Base-by-base conservation (phyloP, 495 filamentous ascomycete genomes). In the Tuber indicum region DNA sequence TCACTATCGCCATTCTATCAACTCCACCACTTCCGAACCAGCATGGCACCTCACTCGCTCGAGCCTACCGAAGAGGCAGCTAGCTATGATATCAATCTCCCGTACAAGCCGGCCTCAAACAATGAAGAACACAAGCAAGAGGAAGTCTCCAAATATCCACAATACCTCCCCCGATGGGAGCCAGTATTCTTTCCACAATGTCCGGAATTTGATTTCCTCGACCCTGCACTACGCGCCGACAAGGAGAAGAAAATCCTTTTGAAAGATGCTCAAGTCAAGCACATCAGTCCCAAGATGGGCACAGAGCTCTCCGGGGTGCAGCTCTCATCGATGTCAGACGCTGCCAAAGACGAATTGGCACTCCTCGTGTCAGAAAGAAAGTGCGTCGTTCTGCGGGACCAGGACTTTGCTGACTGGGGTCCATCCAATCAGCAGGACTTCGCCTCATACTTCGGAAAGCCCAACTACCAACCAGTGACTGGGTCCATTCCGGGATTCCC, bases 11-110 rank as follows among this genome's bases (percentile, higher is more conserved):
- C 66, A 73, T 49, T 42, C 2, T 26, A 76, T 39, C 45, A 79
- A 71, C 43, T 42, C 32, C 0, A 58, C 23, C 26, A 36, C 58
- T 14, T 19, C 23, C 36, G 23, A 75, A 73, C 42, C 66, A 82
- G 58, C 72, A 82, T 82, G 81, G 81, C 81, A 58, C 81, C 81
- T 80, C 81, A 82, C 75, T 79, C 77, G 46, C 77, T 81, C 45
- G 76, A 77, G 75, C 79, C 79, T n/a, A 6, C 47, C 36, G 85
- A 87, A 44, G 81, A 83, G 58, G 86, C 86, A 32, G 87, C 87
- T 75, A 87, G 84, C 71, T 89, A 89, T 76, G 88, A 89, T 80
- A 89, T 89, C 84, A 89, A 89, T 82, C 86, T 89, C 74, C 87
- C 88, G 71, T 88, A 88, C 74, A 80, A 74, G 69, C 85, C 87